Evolutionary conservation across 345 rosid species (phyloP).

Genomic region (Eutrema yunnanense): DNA sequence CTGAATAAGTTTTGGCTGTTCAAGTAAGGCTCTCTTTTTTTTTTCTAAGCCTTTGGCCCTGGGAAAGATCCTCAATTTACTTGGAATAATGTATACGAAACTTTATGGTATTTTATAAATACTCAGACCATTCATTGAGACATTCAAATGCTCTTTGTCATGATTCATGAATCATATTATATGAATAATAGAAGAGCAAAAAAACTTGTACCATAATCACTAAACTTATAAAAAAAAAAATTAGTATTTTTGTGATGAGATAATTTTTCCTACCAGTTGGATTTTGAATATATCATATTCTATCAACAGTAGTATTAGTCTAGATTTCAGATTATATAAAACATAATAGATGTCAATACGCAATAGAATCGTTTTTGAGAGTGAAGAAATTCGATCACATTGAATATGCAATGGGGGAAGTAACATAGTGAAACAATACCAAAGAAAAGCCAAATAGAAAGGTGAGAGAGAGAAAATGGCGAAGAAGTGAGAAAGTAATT

Average conservation of each 20-base stretch:
- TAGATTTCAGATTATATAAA: background rate
- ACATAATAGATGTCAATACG: background rate
- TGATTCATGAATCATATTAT: background rate
- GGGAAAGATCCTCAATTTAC: conserved; percentile 4
- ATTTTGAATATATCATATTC: background rate
- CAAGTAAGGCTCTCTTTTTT: background rate
- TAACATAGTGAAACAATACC: background rate
- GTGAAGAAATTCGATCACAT: background rate
- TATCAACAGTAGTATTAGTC: background rate
- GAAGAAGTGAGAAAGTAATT: background rate
- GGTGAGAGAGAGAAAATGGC: background rate
- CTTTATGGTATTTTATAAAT: no score
- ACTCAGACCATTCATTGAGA: background rate
- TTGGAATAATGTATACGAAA: no score
- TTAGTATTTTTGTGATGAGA: background rate
- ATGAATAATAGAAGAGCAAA: background rate
- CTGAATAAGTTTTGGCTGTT: background rate
- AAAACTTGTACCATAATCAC: background rate
- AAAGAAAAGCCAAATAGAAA: background rate
- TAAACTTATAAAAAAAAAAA: background rate
- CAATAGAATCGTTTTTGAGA: background rate
- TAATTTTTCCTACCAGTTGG: background rate
- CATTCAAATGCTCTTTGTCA: background rate
- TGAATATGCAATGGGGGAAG: background rate
- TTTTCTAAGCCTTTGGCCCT: background rate